Conservation (phyloP, 805 yeast species). For the Yamadazyma takamatsuzukensis region DNA sequence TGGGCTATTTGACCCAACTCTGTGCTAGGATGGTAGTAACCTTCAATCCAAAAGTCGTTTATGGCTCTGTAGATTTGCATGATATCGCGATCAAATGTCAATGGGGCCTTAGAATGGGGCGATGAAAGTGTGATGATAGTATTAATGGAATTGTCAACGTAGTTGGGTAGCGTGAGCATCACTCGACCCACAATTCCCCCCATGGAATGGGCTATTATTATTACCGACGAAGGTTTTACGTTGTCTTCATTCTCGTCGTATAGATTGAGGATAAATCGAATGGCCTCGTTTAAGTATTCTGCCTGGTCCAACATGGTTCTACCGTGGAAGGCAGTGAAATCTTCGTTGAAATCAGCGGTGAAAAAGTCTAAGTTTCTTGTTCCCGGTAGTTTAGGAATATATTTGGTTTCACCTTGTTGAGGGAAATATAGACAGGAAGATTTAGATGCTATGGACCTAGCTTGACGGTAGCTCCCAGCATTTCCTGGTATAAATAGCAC, state of each 20-base stretch:
- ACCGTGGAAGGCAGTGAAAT: constrained; percentile 94
- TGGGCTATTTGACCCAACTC: constrained; percentile 32
- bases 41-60: constrained; percentile 77
- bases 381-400: constrained; percentile 41
- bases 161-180: constrained; percentile 76
- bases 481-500: constrained; percentile 95
- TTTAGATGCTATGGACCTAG: constrained; percentile 85
- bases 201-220: constrained; percentile 90
- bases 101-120: constrained; percentile 90
- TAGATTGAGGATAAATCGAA: constrained; percentile 66
- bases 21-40: constrained; percentile 32
- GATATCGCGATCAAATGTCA: constrained; percentile 89
- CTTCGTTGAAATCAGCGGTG: constrained; percentile 92
- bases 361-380: constrained; percentile 90
- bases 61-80: constrained; percentile 67
- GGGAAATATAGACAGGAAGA: constrained; percentile 51
- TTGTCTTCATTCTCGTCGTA: constrained; percentile 46
- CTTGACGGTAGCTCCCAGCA: constrained; percentile 92
- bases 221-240: constrained; percentile 64
- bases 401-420: constrained; percentile 24
- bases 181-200: constrained; percentile 94
- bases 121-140: constrained; percentile 83
- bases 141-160: constrained; percentile 66
- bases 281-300: constrained; percentile 85
- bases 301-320: constrained; percentile 91